These are phyloP conservation scores for Cercospora janseana DNA, from an alignment of 2,329 filamentous ascomycete species.

Conservation along the genomic window DNA sequence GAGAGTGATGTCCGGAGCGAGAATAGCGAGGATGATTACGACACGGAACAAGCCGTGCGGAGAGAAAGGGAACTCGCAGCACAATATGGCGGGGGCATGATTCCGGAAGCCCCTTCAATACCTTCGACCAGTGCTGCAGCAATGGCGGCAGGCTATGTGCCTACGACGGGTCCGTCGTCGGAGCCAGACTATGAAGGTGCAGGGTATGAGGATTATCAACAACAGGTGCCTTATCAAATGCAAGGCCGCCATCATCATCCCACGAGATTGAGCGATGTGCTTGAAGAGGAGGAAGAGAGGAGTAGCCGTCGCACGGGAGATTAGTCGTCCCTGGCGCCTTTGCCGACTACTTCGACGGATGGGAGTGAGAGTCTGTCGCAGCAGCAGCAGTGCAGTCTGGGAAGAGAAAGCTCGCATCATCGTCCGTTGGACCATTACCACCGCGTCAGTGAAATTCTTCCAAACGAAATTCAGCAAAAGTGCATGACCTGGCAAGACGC, in stretches of 20 bases:
- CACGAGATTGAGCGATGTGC: slow-evolving; percentile 81
- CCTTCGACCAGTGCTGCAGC: slow-evolving; percentile 36
- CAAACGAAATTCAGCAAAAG: slow-evolving; percentile 1
- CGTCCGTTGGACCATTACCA: not conserved
- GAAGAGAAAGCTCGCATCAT: not conserved
- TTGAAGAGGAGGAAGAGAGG: slow-evolving; percentile 72
- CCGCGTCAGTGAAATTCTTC: not conserved
- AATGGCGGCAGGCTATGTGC: slow-evolving; percentile 30
- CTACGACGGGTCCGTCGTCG: slow-evolving; percentile 22
- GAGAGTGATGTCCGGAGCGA: slow-evolving; percentile 18
- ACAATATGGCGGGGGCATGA: slow-evolving; percentile 42
- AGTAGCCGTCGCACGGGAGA: slow-evolving; percentile 36
- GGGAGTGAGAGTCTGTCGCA: slow-evolving; percentile 9
- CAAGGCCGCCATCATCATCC: slow-evolving; percentile 72
- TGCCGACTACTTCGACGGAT: slow-evolving; percentile 5
- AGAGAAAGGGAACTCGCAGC: slow-evolving; percentile 50
- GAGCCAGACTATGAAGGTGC: slow-evolving; percentile 48
- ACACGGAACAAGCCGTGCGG: slow-evolving; percentile 52
- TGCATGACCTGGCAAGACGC: slow-evolving; percentile 12
- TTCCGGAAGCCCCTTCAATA: slow-evolving; percentile 35
- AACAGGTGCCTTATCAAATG: slow-evolving; percentile 19
- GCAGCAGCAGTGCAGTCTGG: not conserved
- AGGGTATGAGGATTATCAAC: slow-evolving; percentile 65
- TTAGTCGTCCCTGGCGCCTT: slow-evolving; percentile 6
- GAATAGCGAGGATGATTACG: slow-evolving; percentile 53